Evolutionary conservation across 2,329 filamentous ascomycete species (phyloP), one percentile per base, ranked within the genome.

Genomic region (Diaporthe sp.): DNA sequence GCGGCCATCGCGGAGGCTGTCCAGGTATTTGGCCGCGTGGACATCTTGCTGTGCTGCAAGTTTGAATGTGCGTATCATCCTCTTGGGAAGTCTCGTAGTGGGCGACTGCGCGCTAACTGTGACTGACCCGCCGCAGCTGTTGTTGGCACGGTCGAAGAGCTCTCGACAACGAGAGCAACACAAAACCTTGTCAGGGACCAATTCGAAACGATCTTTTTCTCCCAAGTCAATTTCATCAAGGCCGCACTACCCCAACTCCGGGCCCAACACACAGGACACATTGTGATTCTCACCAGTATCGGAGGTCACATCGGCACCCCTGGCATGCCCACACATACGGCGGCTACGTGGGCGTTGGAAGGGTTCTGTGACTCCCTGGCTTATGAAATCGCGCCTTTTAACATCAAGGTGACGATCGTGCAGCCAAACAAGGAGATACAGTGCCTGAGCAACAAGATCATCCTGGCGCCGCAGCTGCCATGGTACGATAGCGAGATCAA

Each of bases 351-450:
- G 95, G 97, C 95, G 1, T 90, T 98, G 49, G 97, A 98, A 85
- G 97, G 96, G 25, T 98, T 97, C 83, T 98, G 96, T 85, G 96
- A 98, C 85, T 95, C 95, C 76, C 89, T 99, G 34, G 96, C 96
- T 1, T 99, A 98, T 85, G 97, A 99, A 85, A 94, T 99, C 78
- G 94, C 96, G 0, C 97, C 97, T 0, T 98, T 98, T 87, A 98
- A 98, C 85, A 92, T 98, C 86, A 98, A 96, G 84, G 91, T 98
- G 84, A 98, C 95, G 55, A 96, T 98, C 79, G 93, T 99, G 60
- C 96, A 99, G 87, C 95, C 96, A 37, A 97, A 95, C 84, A 95
- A 98, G 85, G 96, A 98, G 86, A 94, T 98, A 77, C 92, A 94
- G 78, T 92, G 95, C 44, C 88, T 98, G 75, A 97, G 95, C 39